phyloP scores from a whole-genome alignment of 108 stramenopile species.

The Bacterosira constricta region DNA sequence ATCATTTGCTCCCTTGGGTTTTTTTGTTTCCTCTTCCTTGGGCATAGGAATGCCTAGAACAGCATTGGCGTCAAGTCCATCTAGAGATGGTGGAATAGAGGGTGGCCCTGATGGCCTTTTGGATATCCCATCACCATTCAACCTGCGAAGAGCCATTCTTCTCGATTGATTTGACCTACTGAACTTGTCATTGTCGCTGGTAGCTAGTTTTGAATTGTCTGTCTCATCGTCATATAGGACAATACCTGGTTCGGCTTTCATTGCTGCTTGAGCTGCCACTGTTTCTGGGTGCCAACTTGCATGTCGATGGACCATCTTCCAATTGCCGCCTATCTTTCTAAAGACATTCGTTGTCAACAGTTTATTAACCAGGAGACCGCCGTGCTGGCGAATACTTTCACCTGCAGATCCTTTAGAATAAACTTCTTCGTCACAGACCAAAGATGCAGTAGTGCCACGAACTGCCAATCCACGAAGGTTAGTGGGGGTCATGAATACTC shows the following conservation, averaged over 20 bases:
- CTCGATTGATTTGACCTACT: background rate
- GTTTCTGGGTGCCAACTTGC: slow-evolving; percentile 84
- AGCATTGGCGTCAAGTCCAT: slow-evolving; percentile 43
- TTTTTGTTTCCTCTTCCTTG: slow-evolving; percentile 27
- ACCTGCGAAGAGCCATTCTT: slow-evolving; percentile 27
- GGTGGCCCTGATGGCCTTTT: slow-evolving; percentile 6
- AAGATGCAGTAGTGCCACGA: slow-evolving; percentile 74
- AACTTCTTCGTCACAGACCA: slow-evolving; percentile 87
- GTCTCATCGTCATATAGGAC: slow-evolving; percentile 26
- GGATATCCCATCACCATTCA: slow-evolving; percentile 35
- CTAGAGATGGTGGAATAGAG: slow-evolving; percentile 32
- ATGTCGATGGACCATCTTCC: slow-evolving; percentile 86
- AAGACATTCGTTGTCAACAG: slow-evolving; percentile 83
- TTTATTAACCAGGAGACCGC: slow-evolving; percentile 69
- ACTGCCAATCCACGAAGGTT: slow-evolving; percentile 70
- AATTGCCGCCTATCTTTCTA: slow-evolving; percentile 74
- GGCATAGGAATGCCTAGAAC: slow-evolving; percentile 35
- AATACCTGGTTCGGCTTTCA: slow-evolving; percentile 45
- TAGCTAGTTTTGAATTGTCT: background rate
- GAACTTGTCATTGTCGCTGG: slow-evolving; percentile 7
- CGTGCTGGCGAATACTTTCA: slow-evolving; percentile 40
- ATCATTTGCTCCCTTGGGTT: slow-evolving; percentile 11
- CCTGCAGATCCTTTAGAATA: slow-evolving; percentile 64
- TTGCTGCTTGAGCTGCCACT: slow-evolving; percentile 66
- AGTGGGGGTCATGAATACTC: slow-evolving; percentile 69